Evolutionary conservation across 495 filamentous ascomycete genomes (phyloP).

Genomic region (Jackrogersella minutella): DNA sequence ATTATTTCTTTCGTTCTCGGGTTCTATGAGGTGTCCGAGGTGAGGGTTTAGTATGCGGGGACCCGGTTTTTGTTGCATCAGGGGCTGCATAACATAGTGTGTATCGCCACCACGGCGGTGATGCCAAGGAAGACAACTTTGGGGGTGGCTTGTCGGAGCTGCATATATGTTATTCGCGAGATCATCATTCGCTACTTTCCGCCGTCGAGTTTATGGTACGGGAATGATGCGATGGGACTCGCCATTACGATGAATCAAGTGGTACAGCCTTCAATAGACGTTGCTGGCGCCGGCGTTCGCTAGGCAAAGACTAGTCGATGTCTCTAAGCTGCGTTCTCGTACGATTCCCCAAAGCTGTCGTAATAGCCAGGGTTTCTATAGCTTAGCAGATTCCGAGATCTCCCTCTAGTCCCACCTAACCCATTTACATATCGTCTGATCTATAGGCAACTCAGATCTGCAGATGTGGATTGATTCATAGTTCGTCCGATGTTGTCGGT

Average conservation of each 20-base stretch:
- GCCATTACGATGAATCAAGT: slow-evolving; percentile 1
- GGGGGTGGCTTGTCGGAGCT: slow-evolving; percentile 12
- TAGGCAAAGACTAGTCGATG: slow-evolving; percentile 10
- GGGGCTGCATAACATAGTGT: slow-evolving; percentile 16
- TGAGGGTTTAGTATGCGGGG: slow-evolving; percentile 11
- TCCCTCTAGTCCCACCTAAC: slow-evolving; percentile 13
- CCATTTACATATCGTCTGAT: slow-evolving; percentile 15
- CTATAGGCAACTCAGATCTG: slow-evolving; percentile 7
- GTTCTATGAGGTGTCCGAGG: background rate
- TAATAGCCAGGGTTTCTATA: slow-evolving; percentile 21
- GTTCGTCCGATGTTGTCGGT: slow-evolving; percentile 21
- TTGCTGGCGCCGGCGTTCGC: slow-evolving; percentile 1
- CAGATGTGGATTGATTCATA: background rate
- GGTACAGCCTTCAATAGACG: background rate
- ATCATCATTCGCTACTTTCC: slow-evolving; percentile 1
- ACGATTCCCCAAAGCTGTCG: slow-evolving; percentile 28
- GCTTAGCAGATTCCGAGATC: slow-evolving; percentile 27
- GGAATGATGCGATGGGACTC: background rate
- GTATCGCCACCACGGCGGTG: slow-evolving; percentile 20
- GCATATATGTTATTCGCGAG: slow-evolving; percentile 6
- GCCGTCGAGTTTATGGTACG: background rate
- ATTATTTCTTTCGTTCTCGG: background rate
- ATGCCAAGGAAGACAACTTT: slow-evolving; percentile 18
- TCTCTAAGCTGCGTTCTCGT: slow-evolving; percentile 21
- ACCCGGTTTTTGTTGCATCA: background rate